A percentile compares a stretch with the other conserved stretches of the same genome.
phyloP scores from a whole-genome alignment of 495 filamentous ascomycete genomes.

The Neurospora tetraspora region DNA sequence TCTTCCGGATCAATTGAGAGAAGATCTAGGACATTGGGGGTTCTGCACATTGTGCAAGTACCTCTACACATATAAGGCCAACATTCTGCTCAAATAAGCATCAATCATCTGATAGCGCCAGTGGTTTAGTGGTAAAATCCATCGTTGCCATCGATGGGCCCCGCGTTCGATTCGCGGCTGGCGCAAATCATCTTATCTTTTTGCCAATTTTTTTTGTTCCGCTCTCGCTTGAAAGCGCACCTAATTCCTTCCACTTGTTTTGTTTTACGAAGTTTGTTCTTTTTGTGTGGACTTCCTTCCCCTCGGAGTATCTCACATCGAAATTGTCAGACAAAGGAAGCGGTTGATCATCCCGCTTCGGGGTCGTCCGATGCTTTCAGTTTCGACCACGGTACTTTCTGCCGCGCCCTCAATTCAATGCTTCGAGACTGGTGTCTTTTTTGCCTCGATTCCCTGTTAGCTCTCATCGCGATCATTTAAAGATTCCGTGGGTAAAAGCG shows the following conservation, averaged over 20 bases:
- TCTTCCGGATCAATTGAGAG: background rate
- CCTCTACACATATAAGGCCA: background rate
- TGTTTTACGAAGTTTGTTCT: background rate
- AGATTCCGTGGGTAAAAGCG: background rate
- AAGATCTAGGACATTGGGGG: background rate
- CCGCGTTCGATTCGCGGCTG: background rate
- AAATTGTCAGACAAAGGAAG: background rate
- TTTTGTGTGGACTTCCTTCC: background rate
- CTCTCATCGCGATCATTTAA: no score
- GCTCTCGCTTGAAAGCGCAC: background rate
- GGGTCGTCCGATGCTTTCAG: background rate
- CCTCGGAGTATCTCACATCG: background rate
- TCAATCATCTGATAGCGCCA: background rate
- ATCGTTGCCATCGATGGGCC: background rate
- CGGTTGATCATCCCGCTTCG: background rate
- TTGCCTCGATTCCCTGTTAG: background rate
- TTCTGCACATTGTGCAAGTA: background rate
- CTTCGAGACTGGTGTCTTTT: background rate
- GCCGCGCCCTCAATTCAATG: background rate
- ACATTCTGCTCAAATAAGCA: rapidly evolving
- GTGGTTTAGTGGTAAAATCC: background rate
- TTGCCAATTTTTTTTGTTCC: background rate
- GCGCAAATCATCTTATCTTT: background rate
- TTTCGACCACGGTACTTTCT: background rate
- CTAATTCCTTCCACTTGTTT: background rate